Percentiles rank a stretch among this genome's conserved stretches.
Evolutionary conservation across 345 rosid species (phyloP).

Genomic region (Lepidium africanum): DNA sequence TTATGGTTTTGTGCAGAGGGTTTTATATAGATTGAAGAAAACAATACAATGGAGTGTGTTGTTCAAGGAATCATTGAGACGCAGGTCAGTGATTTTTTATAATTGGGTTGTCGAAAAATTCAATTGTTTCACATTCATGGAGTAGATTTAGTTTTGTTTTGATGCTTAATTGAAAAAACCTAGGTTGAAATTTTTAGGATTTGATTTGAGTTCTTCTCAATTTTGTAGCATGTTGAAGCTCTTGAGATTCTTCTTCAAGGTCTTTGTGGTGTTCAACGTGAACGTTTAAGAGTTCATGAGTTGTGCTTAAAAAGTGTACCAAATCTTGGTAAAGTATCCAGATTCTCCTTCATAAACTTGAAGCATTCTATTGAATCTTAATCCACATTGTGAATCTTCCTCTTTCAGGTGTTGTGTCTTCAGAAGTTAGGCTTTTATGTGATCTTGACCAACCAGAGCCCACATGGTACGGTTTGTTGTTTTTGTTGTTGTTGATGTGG

Average conservation of each 20-base stretch:
- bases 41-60: conserved; percentile 51
- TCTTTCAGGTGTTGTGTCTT: conserved; percentile 49
- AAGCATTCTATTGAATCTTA: background rate
- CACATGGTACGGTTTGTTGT: conserved; percentile 45
- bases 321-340: conserved; percentile 48
- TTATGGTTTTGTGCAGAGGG: background rate
- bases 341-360: background rate
- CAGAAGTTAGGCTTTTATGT: conserved; percentile 82
- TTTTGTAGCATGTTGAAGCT: conserved; percentile 88
- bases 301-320: conserved; percentile 71
- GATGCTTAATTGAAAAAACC: background rate
- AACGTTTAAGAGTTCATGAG: conserved; percentile 84
- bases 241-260: conserved; percentile 97
- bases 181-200: background rate
- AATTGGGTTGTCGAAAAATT: background rate
- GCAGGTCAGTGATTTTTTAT: conserved; percentile 31
- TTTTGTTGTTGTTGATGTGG: background rate
- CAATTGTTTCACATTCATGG: background rate
- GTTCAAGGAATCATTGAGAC: conserved; percentile 77
- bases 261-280: conserved; percentile 91
- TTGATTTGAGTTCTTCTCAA: background rate
- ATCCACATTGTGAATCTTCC: background rate
- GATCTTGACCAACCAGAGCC: conserved; percentile 88
- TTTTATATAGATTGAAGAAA: conserved; percentile 7
- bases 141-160: background rate